Conservation (phyloP, 2,329 filamentous ascomycete species). For the Didymella glomerata region DNA sequence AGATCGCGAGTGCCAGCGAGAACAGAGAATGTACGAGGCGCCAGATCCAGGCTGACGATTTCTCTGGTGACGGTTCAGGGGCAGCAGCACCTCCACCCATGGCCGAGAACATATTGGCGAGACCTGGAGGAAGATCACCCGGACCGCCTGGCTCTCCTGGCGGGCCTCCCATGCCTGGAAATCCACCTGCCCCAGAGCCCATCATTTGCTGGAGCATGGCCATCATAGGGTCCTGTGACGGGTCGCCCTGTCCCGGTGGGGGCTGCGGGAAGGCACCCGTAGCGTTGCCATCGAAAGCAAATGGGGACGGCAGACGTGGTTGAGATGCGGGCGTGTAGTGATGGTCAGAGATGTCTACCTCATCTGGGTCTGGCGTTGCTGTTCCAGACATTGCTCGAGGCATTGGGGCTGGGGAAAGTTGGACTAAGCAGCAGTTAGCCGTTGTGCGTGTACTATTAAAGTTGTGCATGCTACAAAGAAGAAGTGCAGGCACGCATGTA, state of each 20-base stretch:
- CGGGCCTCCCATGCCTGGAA: conserved; percentile 45
- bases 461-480: conserved; percentile 3
- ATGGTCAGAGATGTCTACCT: conserved; percentile 81
- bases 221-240: conserved; percentile 71
- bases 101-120: conserved; percentile 56
- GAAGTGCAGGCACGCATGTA: conserved; percentile 5
- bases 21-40: conserved; percentile 77
- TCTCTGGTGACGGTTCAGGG: conserved; percentile 47
- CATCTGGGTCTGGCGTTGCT: conserved; percentile 67
- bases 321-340: conserved; percentile 67
- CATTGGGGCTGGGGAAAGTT: conserved; percentile 33
- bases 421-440: conserved; percentile 38
- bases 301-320: conserved; percentile 50
- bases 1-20: conserved; percentile 73
- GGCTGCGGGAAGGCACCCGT: conserved; percentile 30
- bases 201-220: conserved; percentile 80
- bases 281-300: conserved; percentile 41
- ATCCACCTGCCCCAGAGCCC: conserved; percentile 53
- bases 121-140: conserved; percentile 51
- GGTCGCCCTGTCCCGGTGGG: conserved; percentile 30
- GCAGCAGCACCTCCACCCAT: conserved; percentile 52
- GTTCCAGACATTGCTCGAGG: conserved; percentile 36
- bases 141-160: conserved; percentile 36
- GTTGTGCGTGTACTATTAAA: conserved; percentile 5
- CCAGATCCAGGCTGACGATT: conserved; percentile 67